phyloP scores from a whole-genome alignment of 225 moss, liverwort and hornwort species.

The Pseudoscleropodium purum region DNA sequence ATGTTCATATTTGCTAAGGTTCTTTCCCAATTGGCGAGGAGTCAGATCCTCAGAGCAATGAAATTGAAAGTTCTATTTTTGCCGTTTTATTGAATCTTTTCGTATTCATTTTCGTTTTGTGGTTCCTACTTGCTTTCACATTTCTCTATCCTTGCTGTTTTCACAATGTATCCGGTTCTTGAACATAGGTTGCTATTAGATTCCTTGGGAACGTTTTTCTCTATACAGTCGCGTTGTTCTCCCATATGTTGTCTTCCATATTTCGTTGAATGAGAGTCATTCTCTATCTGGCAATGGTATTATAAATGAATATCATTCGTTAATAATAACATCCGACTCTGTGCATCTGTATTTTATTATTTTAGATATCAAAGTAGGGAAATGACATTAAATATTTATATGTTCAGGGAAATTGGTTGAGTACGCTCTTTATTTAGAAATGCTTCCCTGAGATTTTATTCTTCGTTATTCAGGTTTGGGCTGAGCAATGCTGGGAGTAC shows the following conservation, averaged over 20 bases:
- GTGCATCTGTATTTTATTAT: background rate
- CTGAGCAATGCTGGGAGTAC: constrained; percentile 40
- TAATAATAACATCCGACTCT: background rate
- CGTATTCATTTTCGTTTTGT: background rate
- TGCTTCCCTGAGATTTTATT: background rate
- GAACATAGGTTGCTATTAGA: background rate
- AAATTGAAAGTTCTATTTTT: background rate
- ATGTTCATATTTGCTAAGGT: background rate
- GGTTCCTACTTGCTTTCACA: background rate
- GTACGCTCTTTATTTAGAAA: background rate
- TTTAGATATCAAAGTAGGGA: background rate
- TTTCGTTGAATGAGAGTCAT: background rate
- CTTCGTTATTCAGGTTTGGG: constrained; percentile 20
- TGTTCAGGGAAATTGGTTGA: background rate
- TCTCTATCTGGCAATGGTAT: background rate
- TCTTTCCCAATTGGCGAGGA: background rate
- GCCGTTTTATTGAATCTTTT: background rate
- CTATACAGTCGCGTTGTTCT: background rate
- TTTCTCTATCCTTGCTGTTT: background rate
- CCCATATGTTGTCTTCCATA: background rate
- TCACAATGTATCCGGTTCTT: background rate
- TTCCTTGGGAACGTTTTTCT: background rate
- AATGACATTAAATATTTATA: background rate
- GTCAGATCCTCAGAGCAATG: background rate
- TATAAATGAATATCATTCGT: background rate